A percentile compares a stretch with the other conserved stretches of the same genome.
Evolutionary conservation across 148 eudicot species (phyloP).

Genomic region (Pharnaceum exiguum): DNA sequence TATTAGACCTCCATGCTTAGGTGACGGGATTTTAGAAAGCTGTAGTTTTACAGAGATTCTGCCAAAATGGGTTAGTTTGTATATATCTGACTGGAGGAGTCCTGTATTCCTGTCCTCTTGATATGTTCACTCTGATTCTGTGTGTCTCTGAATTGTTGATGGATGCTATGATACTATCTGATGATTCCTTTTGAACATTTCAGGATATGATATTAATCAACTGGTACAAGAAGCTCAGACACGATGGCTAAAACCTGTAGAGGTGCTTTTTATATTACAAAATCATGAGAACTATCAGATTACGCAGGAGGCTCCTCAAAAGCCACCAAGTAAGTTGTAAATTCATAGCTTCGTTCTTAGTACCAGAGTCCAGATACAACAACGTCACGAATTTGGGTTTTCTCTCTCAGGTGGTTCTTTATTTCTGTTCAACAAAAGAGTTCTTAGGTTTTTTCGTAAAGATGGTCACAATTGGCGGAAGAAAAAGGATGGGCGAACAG

Average conservation of each 20-base stretch:
- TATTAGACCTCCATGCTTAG: too few species aligned
- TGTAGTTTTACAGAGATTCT: too few species aligned
- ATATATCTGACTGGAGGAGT: too few species aligned
- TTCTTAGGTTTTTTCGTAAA: conserved; percentile 74
- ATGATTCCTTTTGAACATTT: conserved; percentile 7
- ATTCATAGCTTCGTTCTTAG: conserved; percentile 1
- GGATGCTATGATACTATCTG: background rate
- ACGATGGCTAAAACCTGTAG: conserved; percentile 85
- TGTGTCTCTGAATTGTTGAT: background rate
- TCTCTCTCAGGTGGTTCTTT: conserved; percentile 75
- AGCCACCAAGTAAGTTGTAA: conserved; percentile 57
- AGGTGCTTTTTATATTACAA: conserved; percentile 73
- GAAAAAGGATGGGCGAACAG: conserved; percentile 79
- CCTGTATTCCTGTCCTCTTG: too few species aligned
- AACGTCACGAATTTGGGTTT: conserved; percentile 2
- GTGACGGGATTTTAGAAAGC: too few species aligned
- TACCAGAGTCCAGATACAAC: background rate
- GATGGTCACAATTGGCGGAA: conserved; percentile 93
- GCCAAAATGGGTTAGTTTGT: too few species aligned
- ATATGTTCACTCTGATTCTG: background rate
- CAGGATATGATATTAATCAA: conserved; percentile 61
- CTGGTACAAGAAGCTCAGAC: conserved; percentile 65
- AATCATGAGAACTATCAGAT: conserved; percentile 60
- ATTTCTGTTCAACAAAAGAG: conserved; percentile 88
- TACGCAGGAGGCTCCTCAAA: conserved; percentile 51